A percentile compares a stretch with the other conserved stretches of the same genome.
These are phyloP conservation scores for Laburnicola sp. DNA, from an alignment of 2,329 filamentous ascomycete genomes.

Conservation along the genomic window DNA sequence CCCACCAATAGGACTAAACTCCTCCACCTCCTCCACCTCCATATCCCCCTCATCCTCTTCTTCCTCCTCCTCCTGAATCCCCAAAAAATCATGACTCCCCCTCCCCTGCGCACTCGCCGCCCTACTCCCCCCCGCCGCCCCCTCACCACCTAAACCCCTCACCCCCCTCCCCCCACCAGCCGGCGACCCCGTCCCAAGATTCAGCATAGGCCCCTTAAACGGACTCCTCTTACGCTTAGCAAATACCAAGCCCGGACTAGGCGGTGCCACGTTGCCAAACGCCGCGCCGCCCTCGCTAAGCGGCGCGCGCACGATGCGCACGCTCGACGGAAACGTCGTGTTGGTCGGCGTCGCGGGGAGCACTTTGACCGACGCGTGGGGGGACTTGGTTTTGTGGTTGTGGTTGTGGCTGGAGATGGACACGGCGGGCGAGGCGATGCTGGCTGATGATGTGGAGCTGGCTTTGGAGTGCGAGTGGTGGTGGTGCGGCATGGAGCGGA, in stretches of 20 bases:
- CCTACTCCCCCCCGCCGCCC: constrained; percentile 26
- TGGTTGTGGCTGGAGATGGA: constrained; percentile 56
- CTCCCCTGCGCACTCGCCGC: constrained; percentile 66
- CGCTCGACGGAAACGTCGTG: constrained; percentile 77
- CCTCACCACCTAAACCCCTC: too few relatives aligned
- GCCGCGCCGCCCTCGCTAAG: constrained; percentile 49
- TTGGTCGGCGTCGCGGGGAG: constrained; percentile 81
- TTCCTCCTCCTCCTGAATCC: constrained; percentile 52
- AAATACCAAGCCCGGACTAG: constrained; percentile 69
- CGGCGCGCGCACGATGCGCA: constrained; percentile 73
- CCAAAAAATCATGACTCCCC: constrained; percentile 74
- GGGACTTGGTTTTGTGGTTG: constrained; percentile 69
- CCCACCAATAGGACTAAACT: constrained; percentile 56
- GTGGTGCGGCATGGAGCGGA: constrained; percentile 76
- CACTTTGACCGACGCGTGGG: constrained; percentile 90
- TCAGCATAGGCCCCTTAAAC: constrained; percentile 76
- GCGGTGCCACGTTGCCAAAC: constrained; percentile 60
- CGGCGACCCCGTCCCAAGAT: constrained; percentile 47
- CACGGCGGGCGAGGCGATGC: constrained; percentile 56
- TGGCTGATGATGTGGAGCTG: constrained; percentile 82
- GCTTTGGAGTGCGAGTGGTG: constrained; percentile 91
- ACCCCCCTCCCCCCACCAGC: not conserved
- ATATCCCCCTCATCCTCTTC: constrained; percentile 48
- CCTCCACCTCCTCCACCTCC: constrained; percentile 60
- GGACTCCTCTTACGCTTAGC: constrained; percentile 78